Evolutionary conservation across 78 protist species (phyloP), one percentile per base, ranked within the genome.

Genomic region (Acrasis kona): DNA sequence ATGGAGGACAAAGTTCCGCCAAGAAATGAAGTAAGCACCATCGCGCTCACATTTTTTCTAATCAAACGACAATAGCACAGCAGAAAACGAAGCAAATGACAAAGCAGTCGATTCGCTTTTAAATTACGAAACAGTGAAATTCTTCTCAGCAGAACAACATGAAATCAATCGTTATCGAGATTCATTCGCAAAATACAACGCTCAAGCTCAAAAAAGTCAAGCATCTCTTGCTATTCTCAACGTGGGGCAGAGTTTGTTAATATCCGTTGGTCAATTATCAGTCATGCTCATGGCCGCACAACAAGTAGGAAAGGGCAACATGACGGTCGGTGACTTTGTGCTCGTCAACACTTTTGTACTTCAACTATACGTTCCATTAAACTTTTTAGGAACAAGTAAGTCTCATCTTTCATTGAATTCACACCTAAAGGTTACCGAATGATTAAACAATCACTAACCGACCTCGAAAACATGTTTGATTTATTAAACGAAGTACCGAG

Each of bases 321-420:
- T 84, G 41, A 87, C 88, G 0, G 88, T 91, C 6, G 91, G 91
- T 40, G 92, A 85, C 39, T 79, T 91, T 41, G 91, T 86, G n/a
- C 50, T 91, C 64, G 76, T 85, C 38, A 87, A 85, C 78, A 89
- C 90, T 34, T 69, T 87, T 10, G 27, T 91, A 5, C 83, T 91
- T 71, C 95, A 91, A 83, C 82, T 91, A 4, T 79, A 90, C 9
- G 10, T 86, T 28, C 95, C 95, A 42, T 85, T 91, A 34, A 87
- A 87, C 61, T 91, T 87, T 42, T 71, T 91, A 3, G 95, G 95
- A 10, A 77, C 95, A n/a, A n/a, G n/a, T n/a, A n/a, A n/a, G n/a
- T n/a, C n/a, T n/a, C n/a, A n/a, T n/a, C n/a, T n/a, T n/a, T n/a
- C n/a, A n/a, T n/a, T n/a, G n/a, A n/a, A n/a, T n/a, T n/a, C n/a